Evolutionary conservation across 78 protist genomes (phyloP), one percentile per base, ranked within the genome.

Genomic region (Monocercomonoides exilis): DNA sequence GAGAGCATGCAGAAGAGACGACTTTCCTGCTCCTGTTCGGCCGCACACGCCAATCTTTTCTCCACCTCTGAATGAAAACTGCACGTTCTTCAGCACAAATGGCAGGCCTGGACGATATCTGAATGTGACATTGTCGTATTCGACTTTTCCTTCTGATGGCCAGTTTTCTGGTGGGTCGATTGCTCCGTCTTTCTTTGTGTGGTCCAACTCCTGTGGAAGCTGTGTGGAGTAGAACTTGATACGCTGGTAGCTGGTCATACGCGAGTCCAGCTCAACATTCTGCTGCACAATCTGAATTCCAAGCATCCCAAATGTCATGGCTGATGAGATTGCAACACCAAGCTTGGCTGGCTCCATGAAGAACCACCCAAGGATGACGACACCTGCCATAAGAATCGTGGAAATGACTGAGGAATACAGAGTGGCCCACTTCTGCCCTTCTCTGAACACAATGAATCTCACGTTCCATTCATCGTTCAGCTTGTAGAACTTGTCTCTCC

Each of bases 11-110:
- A 64, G 5, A 0, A 84, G 2, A 3, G 43, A 77, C 29, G 88
- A 86, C 77, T 89, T 89, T n/a, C 91, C 91, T 41, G 85, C 35
- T 29, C 91, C 91, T 0, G 91, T 85, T 29, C 89, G 81, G 0
- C 91, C 91, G 0, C 85, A 84, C 44, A 89, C 70, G 44, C 87
- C 91, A 2, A 86, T 34, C 85, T 77, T 89, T 4, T 81, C 88
- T 5, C 45, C 2, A 0, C 87, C 45, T 0, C 70, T 11, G 29
- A 84, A 34, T 1, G 11, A 33, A 35, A 85, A 70, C 1, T 3
- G 3, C 29, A 89, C 54, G 41, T 64, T 64, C 21, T 46, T 44
- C 32, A 89, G 42, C 32, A 86, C 89, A 1, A 21, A 36, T 0
- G 54, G 82, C 43, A 85, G 54, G 34, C 84, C 45, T 4, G 84